Base-by-base conservation (phyloP, 805 yeast genomes). In the Sugiyamaella qingdaonensis region DNA sequence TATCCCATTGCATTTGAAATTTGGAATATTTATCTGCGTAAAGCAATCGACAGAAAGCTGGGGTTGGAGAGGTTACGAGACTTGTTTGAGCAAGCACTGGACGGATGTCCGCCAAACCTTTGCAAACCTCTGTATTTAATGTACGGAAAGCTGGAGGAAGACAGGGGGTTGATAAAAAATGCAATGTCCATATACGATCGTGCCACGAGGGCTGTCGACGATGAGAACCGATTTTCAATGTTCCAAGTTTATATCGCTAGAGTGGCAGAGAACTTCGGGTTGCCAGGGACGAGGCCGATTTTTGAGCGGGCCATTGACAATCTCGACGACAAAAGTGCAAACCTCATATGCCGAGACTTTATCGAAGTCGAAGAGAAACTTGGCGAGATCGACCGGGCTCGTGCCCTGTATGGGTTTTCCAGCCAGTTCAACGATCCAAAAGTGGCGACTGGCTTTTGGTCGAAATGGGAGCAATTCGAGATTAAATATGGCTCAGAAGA, bases 381-480 rank as follows among this genome's bases (percentile, higher is more conserved):
- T 7, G 75, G 77, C 2, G 88, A 88, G 57, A 64, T 72, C 14
- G 71, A 67, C 3, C 70, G 96, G 48, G 89, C 82, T 0, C 75
- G 96, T 49, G 81, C 78, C 10, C 65, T 92, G 5, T 77, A 78
- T 57, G 76, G 73, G 52, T 85, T 78, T 63, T 82, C 83, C 9
- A 73, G 79, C 1, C 75, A 77, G 50, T 64, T 69, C 53, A 61
- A 68, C 19, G 68, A 71, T 48, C 76, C 73, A 10, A 52, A 64
- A 19, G 58, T 64, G 27, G 18, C 51, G 4, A 21, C 31, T 8
- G 54, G 50, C 1, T 63, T 82, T 32, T 89, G 96, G 95, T 69
- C 69, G 1, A 66, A 68, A 29, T 91, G 96, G 95, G 83, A 83
- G 51, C 64, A 72, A 10, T 88, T 90, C 65, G 98, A 91, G 64